Base-by-base conservation (phyloP, 805 yeast species). In the Hanseniaspora clermontiae region DNA sequence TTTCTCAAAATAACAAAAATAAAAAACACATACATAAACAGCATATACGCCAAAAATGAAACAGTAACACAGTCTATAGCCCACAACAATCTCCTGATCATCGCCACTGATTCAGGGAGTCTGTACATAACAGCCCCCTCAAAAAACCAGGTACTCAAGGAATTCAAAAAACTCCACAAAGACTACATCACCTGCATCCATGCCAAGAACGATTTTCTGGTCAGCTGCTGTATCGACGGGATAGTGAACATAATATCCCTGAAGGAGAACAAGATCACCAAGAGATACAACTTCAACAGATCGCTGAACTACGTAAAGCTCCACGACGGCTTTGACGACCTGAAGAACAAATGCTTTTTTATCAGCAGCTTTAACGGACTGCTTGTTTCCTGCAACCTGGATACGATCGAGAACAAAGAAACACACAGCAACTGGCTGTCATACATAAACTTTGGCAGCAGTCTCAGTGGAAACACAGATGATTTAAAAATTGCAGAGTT, bases 251-350 rank as follows among this genome's bases (percentile, higher is more conserved):
- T 46, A 1, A 46, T 46, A 42, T 42, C 45, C 17, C 14, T 42
- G 24, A 14, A 42, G 27, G 45, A 42, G 3, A 24, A 42, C 12
- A 24, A 42, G 10, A 42, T 42, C 45, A 24, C 27, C 15, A 42
- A 24, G 39, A 37, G 57, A n/a, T 42, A 37, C 24, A 53, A 53
- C 34, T 53, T 53, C 38, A 53, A 53, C 27, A 38, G 37, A n/a
- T 53, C 57, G 31, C 39, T 53, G 37, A 53, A 53, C 37, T 53
- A 24, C 46, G 57, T 53, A 4, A 53, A 46, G 15, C 49, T 53
- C 4, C 57, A 53, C n/a, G 46, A 43, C 8, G 6, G n/a, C 10
- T 53, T 36, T 19, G 42, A 53, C 31, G 45, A 53, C 20, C 14
- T 31, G 19, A 31, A 39, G 27, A 53, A 53, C 24, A 53, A 46